Evolutionary conservation across 805 yeast genomes (phyloP), one percentile per base, ranked within the genome.

Genomic region (Pichia rugopelliculosa): DNA sequence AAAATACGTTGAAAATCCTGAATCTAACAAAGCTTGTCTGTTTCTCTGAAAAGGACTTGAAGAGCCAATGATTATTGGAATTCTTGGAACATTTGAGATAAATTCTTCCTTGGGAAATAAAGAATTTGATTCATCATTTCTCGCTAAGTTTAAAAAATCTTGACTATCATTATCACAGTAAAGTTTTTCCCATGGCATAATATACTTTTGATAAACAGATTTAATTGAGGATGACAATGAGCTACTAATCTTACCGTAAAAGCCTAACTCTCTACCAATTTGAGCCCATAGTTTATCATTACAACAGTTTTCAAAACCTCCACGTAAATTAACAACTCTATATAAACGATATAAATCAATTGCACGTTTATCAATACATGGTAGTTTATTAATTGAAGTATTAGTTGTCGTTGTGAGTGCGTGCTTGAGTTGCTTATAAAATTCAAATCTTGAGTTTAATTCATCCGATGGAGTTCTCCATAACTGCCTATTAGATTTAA

Each of bases 231-330:
- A 76, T 13, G 87, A 80, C 40, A 84, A 62, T 12, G 88, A 81
- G 27, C 86, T 80, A 76, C 82, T 80, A 44, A 81, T 79, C 54
- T 79, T 75, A 2, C 87, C 88, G 27, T 79, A 74, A 59, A 81
- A 84, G 0, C 95, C 95, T 43, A 87, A 66, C 56, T 86, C 95
- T 46, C 89, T 71, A 13, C 91, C 91, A 10, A 87, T 75, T 58
- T 84, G 88, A 1, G 88, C 88, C 96, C 96, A 87, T 41, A 78
- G 69, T 57, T 84, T 84, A 47, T 74, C 75, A 47, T 73, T 63
- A 41, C 84, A 76, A n/a, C 87, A 89, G 11, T 65, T 70, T 11
- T 71, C 70, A 59, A 72, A 80, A 0, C 95, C 95, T 18, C 93
- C 93, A 50, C 84, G 69, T 17, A 75, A 59, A 18, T 73, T 67